phyloP scores from a whole-genome alignment of 495 filamentous ascomycete species.

The Xylaria grammica region DNA sequence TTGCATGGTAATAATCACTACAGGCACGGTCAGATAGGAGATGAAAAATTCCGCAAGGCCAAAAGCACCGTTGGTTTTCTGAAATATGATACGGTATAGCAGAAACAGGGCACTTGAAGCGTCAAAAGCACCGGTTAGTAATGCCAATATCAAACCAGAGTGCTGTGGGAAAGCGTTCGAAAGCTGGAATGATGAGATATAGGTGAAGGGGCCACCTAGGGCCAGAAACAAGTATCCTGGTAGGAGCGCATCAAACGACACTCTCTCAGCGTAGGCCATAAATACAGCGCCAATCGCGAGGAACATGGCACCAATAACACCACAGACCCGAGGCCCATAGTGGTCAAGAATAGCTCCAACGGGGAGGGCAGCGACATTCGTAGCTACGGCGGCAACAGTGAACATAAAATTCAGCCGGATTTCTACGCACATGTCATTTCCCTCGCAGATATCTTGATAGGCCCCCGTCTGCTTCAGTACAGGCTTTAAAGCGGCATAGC shows the following conservation, averaged over 20 bases:
- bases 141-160: slow-evolving; percentile 82
- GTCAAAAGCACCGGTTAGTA: slow-evolving; percentile 89
- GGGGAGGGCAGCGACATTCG: slow-evolving; percentile 78
- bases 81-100: slow-evolving; percentile 78
- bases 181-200: slow-evolving; percentile 91
- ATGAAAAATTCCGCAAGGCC: slow-evolving; percentile 76
- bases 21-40: slow-evolving; percentile 74
- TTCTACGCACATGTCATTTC: slow-evolving; percentile 69
- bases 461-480: slow-evolving; percentile 78
- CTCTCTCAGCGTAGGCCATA: slow-evolving; percentile 70
- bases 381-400: slow-evolving; percentile 86
- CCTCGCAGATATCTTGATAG: slow-evolving; percentile 66
- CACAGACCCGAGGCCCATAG: slow-evolving; percentile 78
- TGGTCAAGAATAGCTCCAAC: slow-evolving; percentile 85
- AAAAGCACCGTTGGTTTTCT: slow-evolving; percentile 64
- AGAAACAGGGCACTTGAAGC: slow-evolving; percentile 88
- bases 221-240: slow-evolving; percentile 82
- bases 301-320: slow-evolving; percentile 72
- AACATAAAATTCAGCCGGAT: slow-evolving; percentile 92
- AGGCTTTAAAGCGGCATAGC: slow-evolving; percentile 84
- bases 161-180: slow-evolving; percentile 88
- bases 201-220: slow-evolving; percentile 86
- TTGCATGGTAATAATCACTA: slow-evolving; percentile 71
- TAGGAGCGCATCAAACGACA: slow-evolving; percentile 74
- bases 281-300: slow-evolving; percentile 71